Percentiles rank a stretch among this genome's conserved stretches.
These are phyloP conservation scores for Neocallimastix lanati DNA, from an alignment of 192 early-diverging fungal genomes.

Conservation along the genomic window DNA sequence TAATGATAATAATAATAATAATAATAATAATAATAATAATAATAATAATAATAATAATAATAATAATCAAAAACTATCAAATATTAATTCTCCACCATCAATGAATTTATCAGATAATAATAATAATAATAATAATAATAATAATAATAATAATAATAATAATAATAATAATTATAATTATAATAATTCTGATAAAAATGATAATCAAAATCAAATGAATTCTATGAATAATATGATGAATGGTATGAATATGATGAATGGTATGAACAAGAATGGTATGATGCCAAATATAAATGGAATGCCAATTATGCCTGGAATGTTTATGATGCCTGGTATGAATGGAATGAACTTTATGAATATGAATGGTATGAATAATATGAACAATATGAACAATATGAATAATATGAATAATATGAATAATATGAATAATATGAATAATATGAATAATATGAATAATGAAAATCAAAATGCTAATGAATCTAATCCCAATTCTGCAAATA, in stretches of 20 bases:
- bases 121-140: too few species aligned
- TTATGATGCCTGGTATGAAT: not conserved
- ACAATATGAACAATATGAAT: not conserved
- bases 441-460: not conserved
- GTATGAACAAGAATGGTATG: not conserved
- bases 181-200: not conserved
- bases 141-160: too few species aligned
- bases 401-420: not conserved
- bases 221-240: not conserved
- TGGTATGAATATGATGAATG: not conserved
- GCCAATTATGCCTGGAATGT: not conserved
- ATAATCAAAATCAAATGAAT: not conserved
- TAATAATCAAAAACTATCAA: too few species aligned
- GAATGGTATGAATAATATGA: not conserved
- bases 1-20: too few species aligned
- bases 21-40: too few species aligned
- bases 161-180: too few species aligned
- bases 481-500: not conserved
- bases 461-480: not conserved
- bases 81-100: too few species aligned
- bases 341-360: not conserved
- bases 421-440: not conserved
- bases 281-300: not conserved
- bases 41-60: too few species aligned
- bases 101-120: too few species aligned